Percentiles rank a stretch among this genome's conserved stretches.
Evolutionary conservation across 2,329 filamentous ascomycete species (phyloP).

Genomic region (Thielaviopsis punctulata): DNA sequence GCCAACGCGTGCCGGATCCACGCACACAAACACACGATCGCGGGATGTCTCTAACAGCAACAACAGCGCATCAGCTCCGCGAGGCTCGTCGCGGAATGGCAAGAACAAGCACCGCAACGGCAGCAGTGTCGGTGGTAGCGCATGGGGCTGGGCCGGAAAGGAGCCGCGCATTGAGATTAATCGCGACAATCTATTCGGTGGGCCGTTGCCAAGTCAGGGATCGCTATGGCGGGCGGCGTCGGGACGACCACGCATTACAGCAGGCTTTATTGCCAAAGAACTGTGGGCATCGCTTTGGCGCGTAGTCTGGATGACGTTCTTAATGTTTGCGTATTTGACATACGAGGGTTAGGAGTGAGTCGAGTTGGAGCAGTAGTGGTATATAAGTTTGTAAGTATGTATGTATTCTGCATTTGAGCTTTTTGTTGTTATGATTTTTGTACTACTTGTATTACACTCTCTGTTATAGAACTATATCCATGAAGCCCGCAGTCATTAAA

Average conservation of each 20-base stretch:
- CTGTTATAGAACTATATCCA: conserved; percentile 25
- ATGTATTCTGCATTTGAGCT: not conserved
- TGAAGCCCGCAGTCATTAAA: not conserved
- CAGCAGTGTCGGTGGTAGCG: conserved; percentile 4
- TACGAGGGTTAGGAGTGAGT: conserved; percentile 34
- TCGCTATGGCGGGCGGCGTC: conserved; percentile 17
- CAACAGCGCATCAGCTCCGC: not conserved
- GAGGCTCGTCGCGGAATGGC: conserved; percentile 14
- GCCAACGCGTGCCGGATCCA: conserved; percentile 12
- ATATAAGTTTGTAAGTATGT: not conserved
- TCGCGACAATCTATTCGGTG: conserved; percentile 24
- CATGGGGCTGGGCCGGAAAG: conserved; percentile 28
- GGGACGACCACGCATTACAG: conserved; percentile 20
- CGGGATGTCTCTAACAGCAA: conserved; percentile 14
- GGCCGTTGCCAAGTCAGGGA: conserved; percentile 4
- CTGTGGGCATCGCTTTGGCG: conserved; percentile 42
- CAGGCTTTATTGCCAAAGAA: conserved; percentile 38
- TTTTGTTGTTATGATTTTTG: conserved; percentile 42
- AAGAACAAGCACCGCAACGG: conserved; percentile 5
- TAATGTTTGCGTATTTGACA: conserved; percentile 50
- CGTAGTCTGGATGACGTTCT: conserved; percentile 44
- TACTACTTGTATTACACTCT: conserved; percentile 45
- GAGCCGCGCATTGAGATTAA: conserved; percentile 38
- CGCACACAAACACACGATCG: conserved; percentile 15
- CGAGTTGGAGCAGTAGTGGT: not conserved